phyloP scores from a whole-genome alignment of 2,329 filamentous ascomycete species.

The Fulvia fulva region DNA sequence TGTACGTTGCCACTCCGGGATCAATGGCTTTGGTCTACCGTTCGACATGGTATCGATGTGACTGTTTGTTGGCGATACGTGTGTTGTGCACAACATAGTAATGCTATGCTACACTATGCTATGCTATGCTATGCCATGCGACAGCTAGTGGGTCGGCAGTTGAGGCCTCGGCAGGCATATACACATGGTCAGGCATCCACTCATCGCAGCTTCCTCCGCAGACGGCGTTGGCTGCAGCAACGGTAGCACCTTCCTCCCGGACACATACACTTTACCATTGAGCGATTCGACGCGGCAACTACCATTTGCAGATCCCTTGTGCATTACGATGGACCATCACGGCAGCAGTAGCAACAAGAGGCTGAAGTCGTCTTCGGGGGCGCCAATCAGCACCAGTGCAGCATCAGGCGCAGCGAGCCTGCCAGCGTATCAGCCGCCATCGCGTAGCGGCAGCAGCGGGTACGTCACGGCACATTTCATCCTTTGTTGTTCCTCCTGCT shows the following conservation, averaged over 20 bases:
- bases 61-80: not conserved
- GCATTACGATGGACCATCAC: conserved; percentile 8
- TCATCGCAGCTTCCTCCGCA: not conserved
- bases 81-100: not conserved
- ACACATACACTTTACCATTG: conserved; percentile 1
- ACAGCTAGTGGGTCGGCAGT: not conserved
- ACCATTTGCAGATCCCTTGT: conserved; percentile 3
- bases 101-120: not conserved
- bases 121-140: no score
- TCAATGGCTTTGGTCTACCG: conserved; percentile 25
- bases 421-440: conserved; percentile 29
- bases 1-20: conserved; percentile 35
- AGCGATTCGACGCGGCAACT: not conserved
- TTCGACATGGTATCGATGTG: conserved; percentile 28
- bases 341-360: conserved; percentile 25
- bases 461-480: conserved; percentile 15
- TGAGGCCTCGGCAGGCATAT: not conserved
- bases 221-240: not conserved
- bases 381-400: conserved; percentile 21
- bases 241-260: not conserved
- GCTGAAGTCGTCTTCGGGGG: conserved; percentile 26
- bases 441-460: conserved; percentile 11
- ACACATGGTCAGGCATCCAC: not conserved
- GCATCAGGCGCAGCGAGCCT: conserved; percentile 21
- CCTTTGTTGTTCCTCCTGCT: not conserved